Base-by-base conservation (phyloP, 2,329 filamentous ascomycete genomes). In the Proliferodiscus dingleyae region DNA sequence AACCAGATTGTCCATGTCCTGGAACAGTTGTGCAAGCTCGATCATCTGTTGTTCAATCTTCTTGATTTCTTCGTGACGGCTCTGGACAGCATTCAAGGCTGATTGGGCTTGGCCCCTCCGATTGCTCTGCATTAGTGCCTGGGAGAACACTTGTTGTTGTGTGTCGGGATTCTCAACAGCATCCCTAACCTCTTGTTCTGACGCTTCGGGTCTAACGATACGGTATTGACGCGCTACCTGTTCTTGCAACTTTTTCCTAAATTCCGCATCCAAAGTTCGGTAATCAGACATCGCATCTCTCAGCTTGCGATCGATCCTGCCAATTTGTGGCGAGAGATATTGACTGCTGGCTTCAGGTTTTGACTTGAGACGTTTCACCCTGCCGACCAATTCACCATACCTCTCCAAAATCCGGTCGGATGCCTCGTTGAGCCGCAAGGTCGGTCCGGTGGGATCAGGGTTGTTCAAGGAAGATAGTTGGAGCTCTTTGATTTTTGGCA, bases 1-100 rank as follows among this genome's bases (percentile, higher is more conserved):
- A 50, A 97, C 83, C 40, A 95, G 73, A 24, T 83, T 81, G 57
- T 95, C 87, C 70, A 97, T 84, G 57, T 96, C 85, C 64, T 89
- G 80, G 79, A 96, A 95, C 44, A 97, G 73, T 67, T 93, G 81
- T 5, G 86, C 81, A 46, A 98, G 74, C 68, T 95, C 87, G 9
- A 87, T 81, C 78, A 97, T 87, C 64, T 94, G 87, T 62, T 80
- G 75, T 71, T 95, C 89, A 62, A 97, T 95, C 75, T 94, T 91
- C 68, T 89, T 80, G 56, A 98, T 86, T 33, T 87, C 89, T 42
- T 81, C 81, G 66, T 95, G 89, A 55, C 93, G 85, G 61, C 87
- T 81, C 66, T 85, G 79, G 28, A 95, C 89, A 54, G 88, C 88
- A 56, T 78, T 79, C 45, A 95, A 75, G 28, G 89, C 88, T 29